Percentiles rank a stretch among this genome's conserved stretches.
These are phyloP conservation scores for Kuraishia cidri DNA, from an alignment of 805 yeast genomes.

Conservation along the genomic window DNA sequence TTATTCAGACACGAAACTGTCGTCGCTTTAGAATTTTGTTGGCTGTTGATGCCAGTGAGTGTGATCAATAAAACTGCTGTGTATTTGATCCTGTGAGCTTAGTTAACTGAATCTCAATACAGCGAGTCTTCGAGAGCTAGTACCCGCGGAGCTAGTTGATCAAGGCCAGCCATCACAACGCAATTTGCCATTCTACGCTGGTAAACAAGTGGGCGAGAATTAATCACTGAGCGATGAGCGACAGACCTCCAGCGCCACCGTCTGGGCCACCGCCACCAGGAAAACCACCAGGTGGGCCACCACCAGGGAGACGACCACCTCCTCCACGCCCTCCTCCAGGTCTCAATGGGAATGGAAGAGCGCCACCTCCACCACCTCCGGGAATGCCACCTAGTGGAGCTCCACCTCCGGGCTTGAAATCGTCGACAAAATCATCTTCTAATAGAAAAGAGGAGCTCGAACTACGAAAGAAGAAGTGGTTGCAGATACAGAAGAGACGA, in stretches of 20 bases:
- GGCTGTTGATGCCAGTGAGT: too few species aligned
- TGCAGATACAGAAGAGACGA: constrained; percentile 49
- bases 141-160: too few species aligned
- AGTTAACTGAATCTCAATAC: too few species aligned
- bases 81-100: too few species aligned
- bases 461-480: constrained; percentile 48
- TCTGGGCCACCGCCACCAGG: constrained; percentile 25
- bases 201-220: too few species aligned
- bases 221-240: too few species aligned
- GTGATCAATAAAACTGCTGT: too few species aligned
- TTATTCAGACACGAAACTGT: too few species aligned
- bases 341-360: not conserved
- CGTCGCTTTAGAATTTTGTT: too few species aligned
- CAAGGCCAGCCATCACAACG: too few species aligned
- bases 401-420: not conserved
- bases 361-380: constrained; percentile 5
- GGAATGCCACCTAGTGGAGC: constrained; percentile 1
- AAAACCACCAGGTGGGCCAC: constrained; percentile 19
- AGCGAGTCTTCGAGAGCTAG: too few species aligned
- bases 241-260: constrained; percentile 20
- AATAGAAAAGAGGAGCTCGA: constrained; percentile 19
- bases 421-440: not conserved
- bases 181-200: too few species aligned
- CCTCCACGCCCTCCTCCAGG: constrained; percentile 7
- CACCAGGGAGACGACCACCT: constrained; percentile 5